Evolutionary conservation across 495 filamentous ascomycete species (phyloP), one percentile per base, ranked within the genome.

Genomic region (Trichocladium antarcticum): DNA sequence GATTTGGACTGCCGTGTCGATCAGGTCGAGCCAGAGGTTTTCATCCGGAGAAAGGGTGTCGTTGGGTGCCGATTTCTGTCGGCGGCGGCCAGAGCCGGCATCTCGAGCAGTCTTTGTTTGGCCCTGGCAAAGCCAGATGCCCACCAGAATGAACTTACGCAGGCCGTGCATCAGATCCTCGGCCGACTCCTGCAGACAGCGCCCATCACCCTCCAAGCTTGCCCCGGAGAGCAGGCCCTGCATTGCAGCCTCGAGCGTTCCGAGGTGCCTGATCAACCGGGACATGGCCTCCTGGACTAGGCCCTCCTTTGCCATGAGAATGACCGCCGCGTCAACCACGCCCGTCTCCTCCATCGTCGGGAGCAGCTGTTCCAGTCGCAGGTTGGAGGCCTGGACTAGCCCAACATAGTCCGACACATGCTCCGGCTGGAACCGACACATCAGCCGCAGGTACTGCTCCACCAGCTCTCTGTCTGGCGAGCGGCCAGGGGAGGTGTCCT

Each of bases 121-220:
- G 29, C 85, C 82, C 67, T 92, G 88, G 57, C 92, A 96, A 19
- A 98, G 75, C 92, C 92, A 98, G 17, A 89, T 86, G 24, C 92
- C 92, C 17, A 98, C 87, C 42, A 85, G 79, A 0, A 81, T 76
- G 63, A 94, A 96, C 60, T 90, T 97, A 47, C 90, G 78, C 37
- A 98, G 64, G 5, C 82, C 83, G 32, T 81, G 78, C 15, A 95
- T 70, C 2, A 93, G 72, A 38, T 81, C 76, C 53, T 78, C 72
- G 5, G 75, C 69, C 0, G 75, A 68, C 36, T 61, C 62, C 42
- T 71, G 67, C 4, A 66, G 50, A 40, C 79, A 72, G 27, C 67
- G 50, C 20, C 71, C 65, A n/a, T 74, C 73, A 39, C 82, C 75
- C 45, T 67, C 56, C 5, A 62, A 50, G 22, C 55, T 57, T 14